Evolutionary conservation across 208 protist species (phyloP).

Genomic region (Porcisia hertigi): DNA sequence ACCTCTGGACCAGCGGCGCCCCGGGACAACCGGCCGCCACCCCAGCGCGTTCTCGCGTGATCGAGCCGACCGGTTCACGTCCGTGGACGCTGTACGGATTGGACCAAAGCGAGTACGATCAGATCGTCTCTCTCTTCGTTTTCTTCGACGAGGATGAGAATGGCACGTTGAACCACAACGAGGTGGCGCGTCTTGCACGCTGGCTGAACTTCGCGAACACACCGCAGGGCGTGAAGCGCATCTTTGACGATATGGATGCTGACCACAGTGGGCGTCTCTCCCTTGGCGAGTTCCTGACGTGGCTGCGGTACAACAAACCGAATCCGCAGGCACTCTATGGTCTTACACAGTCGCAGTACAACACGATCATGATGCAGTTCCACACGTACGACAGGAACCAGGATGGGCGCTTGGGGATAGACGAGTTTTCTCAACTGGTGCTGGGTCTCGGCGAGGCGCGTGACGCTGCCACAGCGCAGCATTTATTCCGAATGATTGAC

Average conservation of each 20-base stretch:
- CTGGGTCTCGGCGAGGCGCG: slow-evolving; percentile 49
- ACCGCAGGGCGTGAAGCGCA: slow-evolving; percentile 63
- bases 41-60: background rate
- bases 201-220: slow-evolving; percentile 85
- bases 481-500: slow-evolving; percentile 70
- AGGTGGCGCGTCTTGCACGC: slow-evolving; percentile 64
- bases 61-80: slow-evolving; percentile 38
- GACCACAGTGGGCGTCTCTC: slow-evolving; percentile 60
- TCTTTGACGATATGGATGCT: slow-evolving; percentile 81
- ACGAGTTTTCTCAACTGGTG: slow-evolving; percentile 67
- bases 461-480: slow-evolving; percentile 29
- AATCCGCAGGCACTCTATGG: slow-evolving; percentile 76
- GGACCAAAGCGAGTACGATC: slow-evolving; percentile 77
- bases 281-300: slow-evolving; percentile 76
- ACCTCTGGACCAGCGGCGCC: background rate
- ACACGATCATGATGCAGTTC: slow-evolving; percentile 90
- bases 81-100: slow-evolving; percentile 74
- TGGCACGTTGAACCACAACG: slow-evolving; percentile 50
- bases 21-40: background rate
- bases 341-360: slow-evolving; percentile 79
- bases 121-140: slow-evolving; percentile 81
- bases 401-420: slow-evolving; percentile 55
- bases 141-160: slow-evolving; percentile 82
- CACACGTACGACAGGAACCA: slow-evolving; percentile 72
- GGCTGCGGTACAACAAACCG: slow-evolving; percentile 73